phyloP scores from a whole-genome alignment of 2,329 filamentous ascomycete species.

The Phoma sp. region DNA sequence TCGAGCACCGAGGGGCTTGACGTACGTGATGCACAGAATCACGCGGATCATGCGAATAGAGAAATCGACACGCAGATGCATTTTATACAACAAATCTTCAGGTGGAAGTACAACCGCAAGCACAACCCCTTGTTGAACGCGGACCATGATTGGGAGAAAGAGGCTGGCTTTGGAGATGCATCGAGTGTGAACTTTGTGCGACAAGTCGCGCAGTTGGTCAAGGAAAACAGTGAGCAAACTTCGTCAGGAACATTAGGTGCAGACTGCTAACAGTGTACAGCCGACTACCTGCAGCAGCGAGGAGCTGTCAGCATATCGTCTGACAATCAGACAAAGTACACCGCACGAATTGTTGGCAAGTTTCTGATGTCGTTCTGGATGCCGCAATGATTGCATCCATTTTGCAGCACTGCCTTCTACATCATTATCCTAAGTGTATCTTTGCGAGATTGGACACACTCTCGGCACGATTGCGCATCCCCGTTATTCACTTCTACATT shows the following conservation, averaged over 20 bases:
- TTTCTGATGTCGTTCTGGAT: slow-evolving; percentile 52
- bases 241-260: not conserved
- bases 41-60: slow-evolving; percentile 51
- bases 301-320: slow-evolving; percentile 48
- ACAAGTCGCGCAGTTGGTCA: slow-evolving; percentile 49
- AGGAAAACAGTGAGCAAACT: slow-evolving; percentile 51
- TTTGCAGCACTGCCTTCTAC: not conserved
- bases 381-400: slow-evolving; percentile 20
- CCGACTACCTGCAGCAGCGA: slow-evolving; percentile 48
- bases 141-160: slow-evolving; percentile 51
- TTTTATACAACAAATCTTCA: slow-evolving; percentile 56
- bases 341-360: slow-evolving; percentile 52
- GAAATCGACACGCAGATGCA: slow-evolving; percentile 55
- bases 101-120: slow-evolving; percentile 57
- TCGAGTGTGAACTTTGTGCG: slow-evolving; percentile 47
- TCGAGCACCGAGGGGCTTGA: slow-evolving; percentile 40
- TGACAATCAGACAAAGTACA: slow-evolving; percentile 51
- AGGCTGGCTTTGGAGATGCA: slow-evolving; percentile 45
- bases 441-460: not conserved
- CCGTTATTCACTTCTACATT: not conserved
- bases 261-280: slow-evolving; percentile 35
- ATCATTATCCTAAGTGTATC: not conserved
- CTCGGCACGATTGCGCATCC: not conserved
- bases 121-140: slow-evolving; percentile 49
- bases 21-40: slow-evolving; percentile 34